phyloP scores from a whole-genome alignment of 257 asterid genomes.

The Gentiana macrophylla region DNA sequence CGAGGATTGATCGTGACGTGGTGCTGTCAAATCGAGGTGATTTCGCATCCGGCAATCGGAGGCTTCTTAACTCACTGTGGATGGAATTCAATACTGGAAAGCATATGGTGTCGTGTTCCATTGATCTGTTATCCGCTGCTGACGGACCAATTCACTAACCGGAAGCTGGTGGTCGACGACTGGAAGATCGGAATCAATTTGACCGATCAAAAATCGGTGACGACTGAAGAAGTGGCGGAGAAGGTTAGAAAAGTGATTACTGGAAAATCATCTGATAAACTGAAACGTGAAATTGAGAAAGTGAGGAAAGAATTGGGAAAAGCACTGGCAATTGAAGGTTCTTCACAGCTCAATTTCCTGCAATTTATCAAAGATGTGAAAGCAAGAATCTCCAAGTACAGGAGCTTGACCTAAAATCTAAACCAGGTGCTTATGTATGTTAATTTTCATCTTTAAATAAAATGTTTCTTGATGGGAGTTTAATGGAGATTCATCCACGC shows the following conservation, averaged over 20 bases:
- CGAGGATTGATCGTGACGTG: conserved; percentile 37
- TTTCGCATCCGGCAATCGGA: conserved; percentile 35
- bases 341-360: conserved; percentile 1
- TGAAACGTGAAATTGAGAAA: not conserved
- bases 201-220: conserved; percentile 9
- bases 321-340: conserved; percentile 1
- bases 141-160: conserved; percentile 28
- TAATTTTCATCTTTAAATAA: too few relatives aligned
- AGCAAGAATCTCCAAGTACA: not conserved
- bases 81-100: conserved; percentile 52
- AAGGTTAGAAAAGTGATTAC: conserved; percentile 18
- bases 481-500: too few relatives aligned
- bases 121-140: conserved; percentile 28
- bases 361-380: conserved; percentile 2
- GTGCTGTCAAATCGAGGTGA: conserved; percentile 31
- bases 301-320: not conserved
- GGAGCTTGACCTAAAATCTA: too few relatives aligned
- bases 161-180: conserved; percentile 28
- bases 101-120: conserved; percentile 23
- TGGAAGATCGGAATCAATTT: conserved; percentile 25
- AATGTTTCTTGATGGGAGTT: too few relatives aligned
- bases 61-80: conserved; percentile 55
- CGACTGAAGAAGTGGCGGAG: conserved; percentile 14
- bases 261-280: not conserved
- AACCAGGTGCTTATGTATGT: too few relatives aligned